Base-by-base conservation (phyloP, 2,329 filamentous ascomycete genomes). In the Tolypocladium ovalisporum region DNA sequence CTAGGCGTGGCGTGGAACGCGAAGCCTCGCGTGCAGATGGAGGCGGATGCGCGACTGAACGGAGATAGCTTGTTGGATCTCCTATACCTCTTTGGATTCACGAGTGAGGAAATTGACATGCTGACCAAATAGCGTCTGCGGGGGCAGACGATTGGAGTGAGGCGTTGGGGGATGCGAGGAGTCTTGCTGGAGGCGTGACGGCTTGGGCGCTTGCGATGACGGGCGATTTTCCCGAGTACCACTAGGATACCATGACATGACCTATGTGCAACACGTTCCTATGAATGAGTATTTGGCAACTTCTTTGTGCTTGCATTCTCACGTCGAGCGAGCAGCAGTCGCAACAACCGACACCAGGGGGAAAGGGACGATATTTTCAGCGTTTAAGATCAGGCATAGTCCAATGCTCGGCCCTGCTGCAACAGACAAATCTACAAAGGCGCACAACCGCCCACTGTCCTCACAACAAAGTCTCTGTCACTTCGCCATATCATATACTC, bases 1-100 rank as follows among this genome's bases (percentile, higher is more conserved):
- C 72, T 93, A 40, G 90, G 89, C 24, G 85, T 94, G 3, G 89
- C 89, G 2, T 92, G 90, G 79, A 89, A 92, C 67, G 90, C 89
- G 12, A 94, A 94, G 76, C 88, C 89, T 2, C 79, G 84, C 58
- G 89, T 94, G 57, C 90, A 94, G 74, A 82, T 86, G 76, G 83
- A 88, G 69, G 89, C 89, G 2, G 83, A 85, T 34, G 84, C 85
- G 17, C 78, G 87, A 47, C 71, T 94, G 60, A 94, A 94, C 66
- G 81, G 84, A 27, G 78, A 83, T 60, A 88, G 79, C 61, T 71
- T 94, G 68, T 70, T 87, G 64, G 88, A 93, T 68, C 71, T 94
- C 61, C 73, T 92, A 54, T 87, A 89, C 66, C 70, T 94, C 24
- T 84, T 93, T 66, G 89, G 89, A 0, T 84, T 90, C 59, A 85